Evolutionary conservation across 2,329 filamentous ascomycete genomes (phyloP), one percentile per base, ranked within the genome.

Genomic region (Alternaria ethzedia): DNA sequence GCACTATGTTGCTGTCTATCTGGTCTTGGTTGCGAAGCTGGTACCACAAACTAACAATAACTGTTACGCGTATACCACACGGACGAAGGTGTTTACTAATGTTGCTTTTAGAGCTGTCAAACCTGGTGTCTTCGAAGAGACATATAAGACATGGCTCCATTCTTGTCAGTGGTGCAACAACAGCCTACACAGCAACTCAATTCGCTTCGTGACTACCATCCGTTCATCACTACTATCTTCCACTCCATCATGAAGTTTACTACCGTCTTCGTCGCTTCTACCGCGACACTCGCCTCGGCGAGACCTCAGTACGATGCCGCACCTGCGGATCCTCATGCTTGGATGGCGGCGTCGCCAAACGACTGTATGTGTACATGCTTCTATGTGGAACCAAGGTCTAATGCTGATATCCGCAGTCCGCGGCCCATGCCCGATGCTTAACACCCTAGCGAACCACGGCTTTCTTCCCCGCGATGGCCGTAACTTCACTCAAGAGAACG

Each of bases 401-500:
- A 25, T 41, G 9, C 36, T 6, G 20, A 44, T 5, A 45, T 9
- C 2, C 20, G 2, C 46, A 73, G 66, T 73, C 59, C 71, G 75
- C 12, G 73, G 72, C 1, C 78, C 75, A 20, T 80, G 77, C 46
- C 77, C 77, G 3, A 75, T 73, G 63, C 60, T 79, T 30, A 80
- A 79, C 54, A 74, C 75, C 2, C 70, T 78, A n/a, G 75, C 77
- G 11, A 80, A 80, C 64, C 77, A 79, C 54, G 71, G 71, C 15
- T 74, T 77, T 62, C 61, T 80, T 15, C 75, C 78, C 7, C 75
- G 70, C 23, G 64, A 77, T 54, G 79, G 79, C 32, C 73, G 71
- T 54, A 75, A 75, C 47, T 68, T 81, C 30, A 80, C 76, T 6
- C 66, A 64, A 51, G 71, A 79, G 50, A 78, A 76, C 20, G 78